Percentiles rank a stretch among this genome's conserved stretches.
Conservation (phyloP, 1,284 basidiomycete genomes). For the Apiotrichum domesticum region DNA sequence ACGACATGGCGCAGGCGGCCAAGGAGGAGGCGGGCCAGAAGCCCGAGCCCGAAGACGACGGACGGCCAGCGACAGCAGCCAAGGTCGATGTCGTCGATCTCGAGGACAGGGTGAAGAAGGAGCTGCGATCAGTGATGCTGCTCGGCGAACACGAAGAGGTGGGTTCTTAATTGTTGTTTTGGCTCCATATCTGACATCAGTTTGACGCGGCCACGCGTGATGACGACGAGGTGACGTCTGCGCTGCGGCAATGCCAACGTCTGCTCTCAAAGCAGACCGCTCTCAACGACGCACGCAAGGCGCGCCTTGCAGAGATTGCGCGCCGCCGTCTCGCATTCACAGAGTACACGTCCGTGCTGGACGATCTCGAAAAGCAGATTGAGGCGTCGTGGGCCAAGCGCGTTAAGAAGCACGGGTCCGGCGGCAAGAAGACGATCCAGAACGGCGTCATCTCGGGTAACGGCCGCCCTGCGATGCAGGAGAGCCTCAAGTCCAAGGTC, state of each 20-base stretch:
- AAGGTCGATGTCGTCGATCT: constrained; percentile 49
- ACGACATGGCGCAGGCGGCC: constrained; percentile 37
- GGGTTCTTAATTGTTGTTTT: constrained; percentile 10
- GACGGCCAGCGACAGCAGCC: not conserved
- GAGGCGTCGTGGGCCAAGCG: constrained; percentile 49
- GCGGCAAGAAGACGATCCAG: constrained; percentile 48
- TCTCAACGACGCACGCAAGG: constrained; percentile 75
- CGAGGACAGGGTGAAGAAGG: constrained; percentile 53
- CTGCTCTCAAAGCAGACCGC: constrained; percentile 68
- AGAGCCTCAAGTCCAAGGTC: constrained; percentile 63
- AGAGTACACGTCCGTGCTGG: constrained; percentile 73
- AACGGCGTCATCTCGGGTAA: constrained; percentile 49
- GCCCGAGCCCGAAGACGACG: constrained; percentile 17
- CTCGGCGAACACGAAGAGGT: constrained; percentile 51
- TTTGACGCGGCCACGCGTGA: constrained; percentile 69
- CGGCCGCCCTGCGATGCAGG: constrained; percentile 57
- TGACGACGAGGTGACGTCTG: constrained; percentile 87
- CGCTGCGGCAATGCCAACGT: constrained; percentile 80
- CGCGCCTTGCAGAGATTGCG: constrained; percentile 67
- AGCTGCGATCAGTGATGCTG: constrained; percentile 52
- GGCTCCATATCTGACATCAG: constrained; percentile 45
- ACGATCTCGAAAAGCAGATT: constrained; percentile 76
- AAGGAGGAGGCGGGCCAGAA: constrained; percentile 50
- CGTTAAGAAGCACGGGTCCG: constrained; percentile 52
- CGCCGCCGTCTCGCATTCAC: constrained; percentile 81